Evolutionary conservation across 2,329 filamentous ascomycete species (phyloP).

Genomic region (Sclerotinia sclerotiorum): DNA sequence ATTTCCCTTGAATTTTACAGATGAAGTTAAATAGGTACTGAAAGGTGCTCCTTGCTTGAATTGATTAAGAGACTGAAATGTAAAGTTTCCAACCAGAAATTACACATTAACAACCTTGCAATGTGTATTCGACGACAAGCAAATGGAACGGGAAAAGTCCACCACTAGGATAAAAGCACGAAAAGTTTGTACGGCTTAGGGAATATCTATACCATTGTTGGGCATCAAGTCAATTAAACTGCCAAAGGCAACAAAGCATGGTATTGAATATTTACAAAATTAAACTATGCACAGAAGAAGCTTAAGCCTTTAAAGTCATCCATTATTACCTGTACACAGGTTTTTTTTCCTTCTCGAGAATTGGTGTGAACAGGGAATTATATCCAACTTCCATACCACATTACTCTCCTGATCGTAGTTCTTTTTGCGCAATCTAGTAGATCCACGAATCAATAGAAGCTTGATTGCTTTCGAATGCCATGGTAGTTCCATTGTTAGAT

Average conservation of each 20-base stretch:
- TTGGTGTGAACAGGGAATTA: background rate
- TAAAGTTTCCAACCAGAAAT: background rate
- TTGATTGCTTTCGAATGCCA: slow-evolving; percentile 38
- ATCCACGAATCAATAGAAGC: slow-evolving; percentile 38
- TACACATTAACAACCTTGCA: background rate
- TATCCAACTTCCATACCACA: background rate
- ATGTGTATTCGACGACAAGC: background rate
- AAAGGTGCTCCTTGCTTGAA: background rate
- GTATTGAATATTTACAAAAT: background rate
- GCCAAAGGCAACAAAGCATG: background rate
- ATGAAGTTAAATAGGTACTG: too few relatives aligned
- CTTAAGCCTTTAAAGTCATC: background rate
- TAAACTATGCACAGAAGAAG: background rate
- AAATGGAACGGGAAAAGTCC: background rate
- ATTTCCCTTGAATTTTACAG: background rate
- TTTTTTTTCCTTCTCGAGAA: background rate
- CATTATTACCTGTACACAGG: too few relatives aligned
- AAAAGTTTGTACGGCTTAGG: background rate
- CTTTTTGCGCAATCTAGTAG: slow-evolving; percentile 28
- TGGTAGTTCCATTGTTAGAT: slow-evolving; percentile 32
- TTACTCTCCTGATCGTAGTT: background rate
- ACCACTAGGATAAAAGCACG: background rate
- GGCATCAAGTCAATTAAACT: too few relatives aligned
- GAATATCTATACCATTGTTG: background rate
- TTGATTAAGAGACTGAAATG: background rate